These are phyloP conservation scores for Penicillium bialowiezense DNA, from an alignment of 495 filamentous ascomycete genomes.

Conservation along the genomic window DNA sequence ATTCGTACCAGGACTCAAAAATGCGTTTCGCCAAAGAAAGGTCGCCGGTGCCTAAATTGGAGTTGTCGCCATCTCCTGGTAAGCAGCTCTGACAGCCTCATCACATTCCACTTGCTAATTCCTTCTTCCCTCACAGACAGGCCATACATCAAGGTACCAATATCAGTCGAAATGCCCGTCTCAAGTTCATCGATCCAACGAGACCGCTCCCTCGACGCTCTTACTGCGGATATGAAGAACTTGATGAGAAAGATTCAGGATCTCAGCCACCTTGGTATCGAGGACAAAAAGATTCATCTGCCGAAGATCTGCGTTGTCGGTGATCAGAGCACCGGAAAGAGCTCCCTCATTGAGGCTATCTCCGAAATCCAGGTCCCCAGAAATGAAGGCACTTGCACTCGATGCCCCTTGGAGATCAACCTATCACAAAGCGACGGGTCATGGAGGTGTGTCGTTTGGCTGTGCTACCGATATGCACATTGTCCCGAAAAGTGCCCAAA, in stretches of 20 bases:
- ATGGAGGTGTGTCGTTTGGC: slow-evolving; percentile 62
- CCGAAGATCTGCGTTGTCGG: slow-evolving; percentile 79
- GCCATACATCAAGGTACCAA: too few species aligned
- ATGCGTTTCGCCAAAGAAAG: too few species aligned
- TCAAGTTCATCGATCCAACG: background rate
- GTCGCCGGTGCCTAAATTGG: too few species aligned
- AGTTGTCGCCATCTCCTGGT: too few species aligned
- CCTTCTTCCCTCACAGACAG: too few species aligned
- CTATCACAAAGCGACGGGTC: slow-evolving; percentile 50
- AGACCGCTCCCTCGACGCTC: slow-evolving; percentile 19
- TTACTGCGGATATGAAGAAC: slow-evolving; percentile 38
- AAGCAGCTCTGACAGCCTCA: too few species aligned
- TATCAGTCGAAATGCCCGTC: too few species aligned
- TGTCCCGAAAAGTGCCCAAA: slow-evolving; percentile 19
- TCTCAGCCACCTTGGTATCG: slow-evolving; percentile 46
- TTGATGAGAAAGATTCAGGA: slow-evolving; percentile 48
- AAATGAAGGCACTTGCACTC: slow-evolving; percentile 66
- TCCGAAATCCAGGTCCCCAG: slow-evolving; percentile 74
- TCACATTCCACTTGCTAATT: too few species aligned
- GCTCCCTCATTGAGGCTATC: slow-evolving; percentile 75
- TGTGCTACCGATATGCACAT: slow-evolving; percentile 56
- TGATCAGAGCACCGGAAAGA: slow-evolving; percentile 79
- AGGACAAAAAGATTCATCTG: slow-evolving; percentile 56
- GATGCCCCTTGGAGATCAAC: slow-evolving; percentile 78
- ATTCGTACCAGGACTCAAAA: too few species aligned